Conservation (phyloP, 345 rosid genomes). For the Eucalyptus virginea region DNA sequence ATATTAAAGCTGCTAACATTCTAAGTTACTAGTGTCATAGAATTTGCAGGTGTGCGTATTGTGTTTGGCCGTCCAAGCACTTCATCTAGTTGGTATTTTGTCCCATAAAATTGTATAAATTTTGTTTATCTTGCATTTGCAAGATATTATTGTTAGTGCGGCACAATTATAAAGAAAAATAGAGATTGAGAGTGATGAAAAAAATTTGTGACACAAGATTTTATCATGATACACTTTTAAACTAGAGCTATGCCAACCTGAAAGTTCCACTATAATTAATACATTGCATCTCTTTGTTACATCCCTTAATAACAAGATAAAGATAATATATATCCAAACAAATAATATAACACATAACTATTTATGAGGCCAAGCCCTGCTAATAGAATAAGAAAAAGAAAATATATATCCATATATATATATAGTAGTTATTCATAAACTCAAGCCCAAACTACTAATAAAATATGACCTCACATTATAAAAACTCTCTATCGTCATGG, state of each 20-base stretch:
- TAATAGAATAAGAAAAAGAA: too few relatives aligned
- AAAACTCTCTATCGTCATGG: too few relatives aligned
- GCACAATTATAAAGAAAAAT: too few relatives aligned
- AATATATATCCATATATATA: too few relatives aligned
- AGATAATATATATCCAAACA: too few relatives aligned
- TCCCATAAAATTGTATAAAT: background rate
- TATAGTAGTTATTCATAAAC: accelerated
- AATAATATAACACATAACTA: too few relatives aligned
- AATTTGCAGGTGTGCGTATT: background rate
- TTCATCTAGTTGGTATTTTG: background rate
- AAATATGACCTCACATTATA: too few relatives aligned
- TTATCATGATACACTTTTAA: too few relatives aligned
- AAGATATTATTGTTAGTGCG: background rate
- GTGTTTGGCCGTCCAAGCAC: background rate
- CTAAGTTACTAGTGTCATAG: background rate
- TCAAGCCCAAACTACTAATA: background rate
- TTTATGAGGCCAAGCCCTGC: background rate
- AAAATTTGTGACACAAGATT: too few relatives aligned
- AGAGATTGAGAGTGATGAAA: background rate
- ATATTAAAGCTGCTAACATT: too few relatives aligned
- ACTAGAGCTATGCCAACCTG: accelerated
- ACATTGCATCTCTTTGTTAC: background rate
- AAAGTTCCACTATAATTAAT: too few relatives aligned
- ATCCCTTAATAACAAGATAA: background rate
- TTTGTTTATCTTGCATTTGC: background rate